Evolutionary conservation across 768 basidiomycete species (phyloP).

Genomic region (Boletus insuetus): DNA sequence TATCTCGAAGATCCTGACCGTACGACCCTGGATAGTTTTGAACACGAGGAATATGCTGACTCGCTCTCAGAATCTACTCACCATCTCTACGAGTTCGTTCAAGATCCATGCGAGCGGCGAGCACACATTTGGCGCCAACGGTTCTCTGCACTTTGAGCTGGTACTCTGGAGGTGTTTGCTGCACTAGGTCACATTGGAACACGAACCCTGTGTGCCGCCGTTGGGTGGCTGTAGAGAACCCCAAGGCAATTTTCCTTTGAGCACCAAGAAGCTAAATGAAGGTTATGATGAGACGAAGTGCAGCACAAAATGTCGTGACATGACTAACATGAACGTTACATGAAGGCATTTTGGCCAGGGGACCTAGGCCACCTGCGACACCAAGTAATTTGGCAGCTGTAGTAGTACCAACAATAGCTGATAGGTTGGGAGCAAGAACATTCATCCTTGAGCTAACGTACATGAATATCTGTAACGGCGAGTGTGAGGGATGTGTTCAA

Average conservation of each 20-base stretch:
- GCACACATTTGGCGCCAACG: conserved; percentile 85
- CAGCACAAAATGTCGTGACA: not conserved
- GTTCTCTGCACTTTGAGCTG: conserved; percentile 91
- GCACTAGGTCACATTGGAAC: conserved; percentile 88
- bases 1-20: conserved; percentile 75
- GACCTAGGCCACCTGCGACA: conserved; percentile 90
- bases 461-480: conserved; percentile 75
- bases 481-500: not conserved
- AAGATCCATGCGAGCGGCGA: conserved; percentile 94
- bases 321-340: conserved; percentile 88
- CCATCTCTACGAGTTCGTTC: conserved; percentile 81
- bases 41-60: not conserved
- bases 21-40: conserved; percentile 55
- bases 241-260: conserved; percentile 87
- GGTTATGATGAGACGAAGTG: not conserved
- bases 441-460: conserved; percentile 99
- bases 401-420: conserved; percentile 96
- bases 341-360: conserved; percentile 90
- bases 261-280: conserved; percentile 80
- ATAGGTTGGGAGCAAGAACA: conserved; percentile 96
- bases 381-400: conserved; percentile 98
- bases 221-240: conserved; percentile 86
- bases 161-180: conserved; percentile 83
- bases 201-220: conserved; percentile 95
- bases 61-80: conserved; percentile 28